phyloP scores from a whole-genome alignment of 2,329 filamentous ascomycete species.

The Grosmannia serpens region DNA sequence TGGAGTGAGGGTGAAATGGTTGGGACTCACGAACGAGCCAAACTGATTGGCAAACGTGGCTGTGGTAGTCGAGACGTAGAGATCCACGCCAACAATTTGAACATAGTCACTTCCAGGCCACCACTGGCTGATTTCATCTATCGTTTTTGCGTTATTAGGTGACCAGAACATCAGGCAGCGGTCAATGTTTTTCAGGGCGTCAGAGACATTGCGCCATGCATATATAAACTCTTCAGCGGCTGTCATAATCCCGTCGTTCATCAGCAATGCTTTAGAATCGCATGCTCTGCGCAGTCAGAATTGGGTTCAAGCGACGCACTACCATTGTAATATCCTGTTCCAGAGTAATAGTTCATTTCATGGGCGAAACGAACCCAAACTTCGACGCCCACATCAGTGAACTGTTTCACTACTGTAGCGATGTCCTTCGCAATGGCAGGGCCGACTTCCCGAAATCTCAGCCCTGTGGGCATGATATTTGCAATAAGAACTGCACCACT shows the following conservation, averaged over 20 bases:
- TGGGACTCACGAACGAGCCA: not conserved
- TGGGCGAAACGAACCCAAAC: slow-evolving; percentile 1
- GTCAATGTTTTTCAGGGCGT: not conserved
- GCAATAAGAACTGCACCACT: not conserved
- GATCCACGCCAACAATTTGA: not conserved
- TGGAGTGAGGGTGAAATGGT: not conserved
- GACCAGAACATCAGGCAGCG: not conserved
- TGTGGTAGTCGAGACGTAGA: not conserved
- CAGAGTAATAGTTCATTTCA: slow-evolving; percentile 1
- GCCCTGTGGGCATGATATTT: not conserved
- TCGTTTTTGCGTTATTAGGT: not conserved
- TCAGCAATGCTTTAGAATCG: not conserved
- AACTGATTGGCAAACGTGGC: slow-evolving; percentile 1
- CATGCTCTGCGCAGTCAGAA: not conserved
- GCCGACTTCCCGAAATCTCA: not conserved
- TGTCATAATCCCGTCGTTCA: not conserved
- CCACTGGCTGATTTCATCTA: not conserved
- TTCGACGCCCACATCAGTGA: not conserved
- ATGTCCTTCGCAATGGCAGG: not conserved
- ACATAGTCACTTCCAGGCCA: not conserved
- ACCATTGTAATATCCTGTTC: not conserved
- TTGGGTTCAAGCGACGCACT: not conserved
- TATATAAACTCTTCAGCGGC: not conserved
- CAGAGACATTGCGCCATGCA: not conserved
- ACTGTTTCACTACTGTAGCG: not conserved